Evolutionary conservation across 495 filamentous ascomycete genomes (phyloP), one percentile per base, ranked within the genome.

Genomic region (Schizothecium vesticola): DNA sequence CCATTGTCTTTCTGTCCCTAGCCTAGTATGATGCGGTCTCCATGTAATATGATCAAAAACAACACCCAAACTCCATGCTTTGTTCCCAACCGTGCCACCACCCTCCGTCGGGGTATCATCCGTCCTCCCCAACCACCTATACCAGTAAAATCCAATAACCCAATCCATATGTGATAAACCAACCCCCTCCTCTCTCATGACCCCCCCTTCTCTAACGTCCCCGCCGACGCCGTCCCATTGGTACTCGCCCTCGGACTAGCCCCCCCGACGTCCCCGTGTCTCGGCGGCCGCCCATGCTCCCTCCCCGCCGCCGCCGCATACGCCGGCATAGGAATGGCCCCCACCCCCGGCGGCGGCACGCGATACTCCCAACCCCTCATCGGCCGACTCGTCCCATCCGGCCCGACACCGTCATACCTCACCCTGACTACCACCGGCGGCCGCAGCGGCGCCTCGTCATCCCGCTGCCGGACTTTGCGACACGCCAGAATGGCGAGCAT

Each of bases 331-430:
- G 26, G 61, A 56, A 67, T 69, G 2, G 31, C 58, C 24, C 65
- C 66, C 12, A 55, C 31, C 23, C 22, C 55, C 58, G 64, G 59
- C 28, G 62, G 60, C n/a, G 64, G 57, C 24, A 19, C 33, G 31
- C 65, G 56, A 51, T 65, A 64, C n/a, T 51, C 43, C 16, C 19
- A 51, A n/a, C n/a, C 43, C 43, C 62, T 66, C 51, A 64, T 60
- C 21, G 71, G 71, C 0, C 71, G 66, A 21, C 66, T 69, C 9
- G 71, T 73, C 9, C 71, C 71, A n/a, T 33, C 55, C 8, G 71
- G 71, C 5, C 71, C 71, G 24, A 73, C 71, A 8, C 71, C 71
- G 21, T 73, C 71, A 29, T 73, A 73, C n/a, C 71, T 59, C 6
- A 73, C 69, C 12, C 63, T 64, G 5, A 73, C 66, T 12, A 69